Base-by-base conservation (phyloP, 2,329 filamentous ascomycete species). In the Sclerotinia trifoliorum region DNA sequence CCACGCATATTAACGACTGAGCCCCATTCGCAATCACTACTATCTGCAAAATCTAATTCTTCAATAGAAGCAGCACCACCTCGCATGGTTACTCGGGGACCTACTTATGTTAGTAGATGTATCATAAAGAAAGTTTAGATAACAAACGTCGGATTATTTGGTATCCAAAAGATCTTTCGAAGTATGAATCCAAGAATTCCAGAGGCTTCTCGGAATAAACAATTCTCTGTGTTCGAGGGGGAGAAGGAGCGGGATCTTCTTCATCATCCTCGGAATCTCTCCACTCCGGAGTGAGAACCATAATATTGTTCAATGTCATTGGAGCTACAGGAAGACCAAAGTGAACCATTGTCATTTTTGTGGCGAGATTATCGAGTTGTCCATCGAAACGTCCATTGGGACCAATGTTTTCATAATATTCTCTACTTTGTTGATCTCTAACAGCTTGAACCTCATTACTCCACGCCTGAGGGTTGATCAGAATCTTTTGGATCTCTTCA, bases 311-410 rank as follows among this genome's bases (percentile, higher is more conserved):
- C 2, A 58, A 17, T 15, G 74, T 75, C 24, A 76, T 44, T 7
- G 74, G 70, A 35, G 71, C 73, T 32, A 78, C 71, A 10, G 76
- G 76, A 13, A 77, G 68, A 17, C 76, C 76, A 61, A 76, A 78
- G 58, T 75, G 65, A 17, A 75, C 44, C 76, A 78, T 77, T 11
- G 75, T 71, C 21, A 78, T 62, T 64, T 77, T 78, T 8, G 75
- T 77, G 8, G 71, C 67, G 19, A 75, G 55, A 55, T 77, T 78
- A 29, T 77, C 71, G 8, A 64, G 48, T 48, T 67, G n/a, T 29
- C 66, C 66, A 17, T 55, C 19, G 7, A 67, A 67, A 42, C n/a
- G 11, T 29, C 66, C 66, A 7, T 29, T n/a, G n/a, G 58, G 49
- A 8, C 57, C 42, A 21, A 67, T 32, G 29, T 55, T 64, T 5